Evolutionary conservation across 2,329 filamentous ascomycete species (phyloP).

Genomic region (Atkinsonella hypoxylon): DNA sequence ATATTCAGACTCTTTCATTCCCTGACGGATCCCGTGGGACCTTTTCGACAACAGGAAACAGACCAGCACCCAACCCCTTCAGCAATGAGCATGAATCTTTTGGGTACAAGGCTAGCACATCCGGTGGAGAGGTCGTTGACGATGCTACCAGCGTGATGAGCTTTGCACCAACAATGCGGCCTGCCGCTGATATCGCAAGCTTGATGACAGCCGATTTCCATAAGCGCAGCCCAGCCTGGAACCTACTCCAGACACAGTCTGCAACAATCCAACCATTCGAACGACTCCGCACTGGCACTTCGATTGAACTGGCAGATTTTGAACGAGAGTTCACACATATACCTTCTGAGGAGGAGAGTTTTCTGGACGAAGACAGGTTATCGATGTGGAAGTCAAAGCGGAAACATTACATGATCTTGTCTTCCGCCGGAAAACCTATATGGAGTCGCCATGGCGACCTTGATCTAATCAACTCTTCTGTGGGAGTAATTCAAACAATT

Average conservation of each 20-base stretch:
- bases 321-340: constrained; percentile 67
- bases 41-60: constrained; percentile 33
- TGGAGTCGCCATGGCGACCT: constrained; percentile 92
- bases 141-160: constrained; percentile 57
- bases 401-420: constrained; percentile 95
- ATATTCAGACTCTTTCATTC: constrained; percentile 65
- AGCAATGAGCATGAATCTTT: constrained; percentile 30
- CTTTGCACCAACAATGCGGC: constrained; percentile 50
- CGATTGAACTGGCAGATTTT: constrained; percentile 54
- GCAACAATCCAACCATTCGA: constrained; percentile 51
- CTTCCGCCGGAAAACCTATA: constrained; percentile 91
- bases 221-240: constrained; percentile 56
- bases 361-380: constrained; percentile 47
- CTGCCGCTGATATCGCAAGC: constrained; percentile 65
- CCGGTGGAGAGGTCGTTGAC: constrained; percentile 36
- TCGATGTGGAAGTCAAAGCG: constrained; percentile 78
- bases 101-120: constrained; percentile 16
- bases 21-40: constrained; percentile 57
- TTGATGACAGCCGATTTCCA: constrained; percentile 62
- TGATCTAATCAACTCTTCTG: constrained; percentile 80
- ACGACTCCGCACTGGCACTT: constrained; percentile 27
- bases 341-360: constrained; percentile 36
- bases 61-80: constrained; percentile 24
- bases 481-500: constrained; percentile 92
- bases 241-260: constrained; percentile 50